Evolutionary conservation across 352 stramenopile genomes (phyloP).

Genomic region (Peronospora farinosa): DNA sequence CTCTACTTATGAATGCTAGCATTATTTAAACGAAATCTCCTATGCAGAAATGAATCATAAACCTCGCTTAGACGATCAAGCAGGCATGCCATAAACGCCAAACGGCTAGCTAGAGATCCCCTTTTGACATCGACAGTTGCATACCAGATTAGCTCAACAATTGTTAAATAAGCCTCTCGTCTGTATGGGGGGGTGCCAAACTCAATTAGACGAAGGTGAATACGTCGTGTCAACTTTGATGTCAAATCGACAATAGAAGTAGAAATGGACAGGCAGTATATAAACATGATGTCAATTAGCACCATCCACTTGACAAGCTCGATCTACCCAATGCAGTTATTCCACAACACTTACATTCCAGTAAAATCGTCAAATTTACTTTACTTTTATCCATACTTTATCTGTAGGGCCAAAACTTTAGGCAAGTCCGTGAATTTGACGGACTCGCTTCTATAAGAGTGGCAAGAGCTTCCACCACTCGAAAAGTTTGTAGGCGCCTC

Average conservation of each 20-base stretch:
- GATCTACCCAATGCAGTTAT: no score
- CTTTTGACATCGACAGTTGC: background rate
- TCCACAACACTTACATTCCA: background rate
- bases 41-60: no score
- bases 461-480: slow-evolving; percentile 16
- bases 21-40: no score
- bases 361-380: slow-evolving; percentile 22
- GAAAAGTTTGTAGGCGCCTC: slow-evolving; percentile 13
- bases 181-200: slow-evolving; percentile 9
- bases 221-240: no score
- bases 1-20: no score
- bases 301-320: no score
- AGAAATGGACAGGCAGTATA: no score
- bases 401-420: slow-evolving; percentile 33
- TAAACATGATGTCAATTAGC: no score
- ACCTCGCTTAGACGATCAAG: no score
- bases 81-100: background rate
- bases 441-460: slow-evolving; percentile 28
- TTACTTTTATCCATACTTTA: slow-evolving; percentile 42
- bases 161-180: slow-evolving; percentile 10
- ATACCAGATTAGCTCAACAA: background rate
- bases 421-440: slow-evolving; percentile 27
- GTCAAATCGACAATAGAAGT: no score
- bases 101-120: no score
- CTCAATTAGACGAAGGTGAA: slow-evolving; percentile 13